Percentiles rank a stretch among this genome's conserved stretches.
Evolutionary conservation across 148 eudicot genomes (phyloP).

Genomic region (Linanthus parryae): DNA sequence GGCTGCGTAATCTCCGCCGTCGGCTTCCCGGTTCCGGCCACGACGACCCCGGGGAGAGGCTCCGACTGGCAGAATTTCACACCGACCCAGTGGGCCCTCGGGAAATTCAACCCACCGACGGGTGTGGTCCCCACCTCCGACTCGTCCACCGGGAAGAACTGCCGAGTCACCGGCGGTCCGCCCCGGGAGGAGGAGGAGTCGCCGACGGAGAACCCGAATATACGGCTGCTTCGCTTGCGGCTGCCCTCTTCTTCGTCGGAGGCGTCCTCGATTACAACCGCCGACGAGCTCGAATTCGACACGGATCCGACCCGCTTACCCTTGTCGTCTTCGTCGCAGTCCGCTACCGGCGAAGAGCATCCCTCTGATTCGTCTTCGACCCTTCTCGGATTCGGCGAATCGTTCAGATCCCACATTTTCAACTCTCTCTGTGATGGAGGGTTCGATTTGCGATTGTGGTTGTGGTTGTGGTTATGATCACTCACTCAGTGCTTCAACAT

Average conservation of each 20-base stretch:
- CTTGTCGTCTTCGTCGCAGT: constrained; percentile 30
- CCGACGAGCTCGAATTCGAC: constrained; percentile 70
- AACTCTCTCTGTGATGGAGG: neutral
- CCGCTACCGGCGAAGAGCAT: constrained; percentile 40
- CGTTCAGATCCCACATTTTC: constrained; percentile 96
- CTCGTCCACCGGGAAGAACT: constrained; percentile 71
- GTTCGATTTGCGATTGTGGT: too few species aligned
- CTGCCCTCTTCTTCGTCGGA: constrained; percentile 34
- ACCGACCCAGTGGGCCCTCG: constrained; percentile 83
- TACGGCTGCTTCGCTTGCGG: constrained; percentile 18
- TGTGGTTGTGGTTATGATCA: too few species aligned
- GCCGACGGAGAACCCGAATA: constrained; percentile 65
- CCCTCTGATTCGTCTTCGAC: constrained; percentile 41
- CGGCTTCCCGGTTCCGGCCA: constrained; percentile 13
- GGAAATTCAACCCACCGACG: constrained; percentile 22
- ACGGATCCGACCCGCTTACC: constrained; percentile 46
- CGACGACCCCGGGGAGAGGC: constrained; percentile 9
- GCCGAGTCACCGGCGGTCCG: constrained; percentile 59
- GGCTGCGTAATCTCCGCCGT: constrained; percentile 36
- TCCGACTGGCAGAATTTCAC: constrained; percentile 50
- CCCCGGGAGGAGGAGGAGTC: constrained; percentile 2
- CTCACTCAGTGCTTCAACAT: neutral
- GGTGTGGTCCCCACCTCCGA: constrained; percentile 20
- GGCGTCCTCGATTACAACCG: constrained; percentile 34
- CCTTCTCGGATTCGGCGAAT: constrained; percentile 43